Percentiles rank a stretch among this genome's conserved stretches.
Evolutionary conservation across 164 flowering plant species (phyloP).

Genomic region (Stephania cephalantha): DNA sequence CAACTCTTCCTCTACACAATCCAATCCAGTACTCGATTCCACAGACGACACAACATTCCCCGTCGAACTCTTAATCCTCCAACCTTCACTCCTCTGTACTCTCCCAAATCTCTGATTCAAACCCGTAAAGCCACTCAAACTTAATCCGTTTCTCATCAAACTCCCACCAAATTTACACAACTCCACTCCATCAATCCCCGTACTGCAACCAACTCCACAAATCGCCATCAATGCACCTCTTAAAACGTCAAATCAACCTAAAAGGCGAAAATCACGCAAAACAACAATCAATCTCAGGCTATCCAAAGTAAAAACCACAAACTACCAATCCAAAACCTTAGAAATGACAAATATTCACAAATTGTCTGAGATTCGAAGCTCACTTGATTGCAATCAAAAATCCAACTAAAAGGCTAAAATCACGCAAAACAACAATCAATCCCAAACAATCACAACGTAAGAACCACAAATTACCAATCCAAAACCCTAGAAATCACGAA

Average conservation of each 20-base stretch:
- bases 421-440: no score
- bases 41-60: constrained; percentile 27
- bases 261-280: neutral
- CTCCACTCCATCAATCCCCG: constrained; percentile 27
- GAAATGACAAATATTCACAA: no score
- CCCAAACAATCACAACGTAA: neutral
- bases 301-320: neutral
- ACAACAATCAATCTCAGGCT: neutral
- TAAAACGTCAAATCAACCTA: neutral
- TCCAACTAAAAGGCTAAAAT: no score
- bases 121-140: constrained; percentile 6
- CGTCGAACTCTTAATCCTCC: constrained; percentile 26
- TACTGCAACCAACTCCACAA: constrained; percentile 29
- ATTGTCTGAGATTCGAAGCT: no score
- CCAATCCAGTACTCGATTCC: constrained; percentile 17
- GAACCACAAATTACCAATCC: neutral
- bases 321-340: neutral
- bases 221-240: constrained; percentile 41
- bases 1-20: constrained; percentile 41
- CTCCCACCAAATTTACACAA: constrained; percentile 14
- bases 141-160: constrained; percentile 28
- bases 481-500: neutral
- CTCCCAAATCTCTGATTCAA: constrained; percentile 4
- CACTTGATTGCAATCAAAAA: no score
- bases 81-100: constrained; percentile 7